Evolutionary conservation across 1,284 basidiomycete genomes (phyloP).

Genomic region (Sporisorium sorghi): DNA sequence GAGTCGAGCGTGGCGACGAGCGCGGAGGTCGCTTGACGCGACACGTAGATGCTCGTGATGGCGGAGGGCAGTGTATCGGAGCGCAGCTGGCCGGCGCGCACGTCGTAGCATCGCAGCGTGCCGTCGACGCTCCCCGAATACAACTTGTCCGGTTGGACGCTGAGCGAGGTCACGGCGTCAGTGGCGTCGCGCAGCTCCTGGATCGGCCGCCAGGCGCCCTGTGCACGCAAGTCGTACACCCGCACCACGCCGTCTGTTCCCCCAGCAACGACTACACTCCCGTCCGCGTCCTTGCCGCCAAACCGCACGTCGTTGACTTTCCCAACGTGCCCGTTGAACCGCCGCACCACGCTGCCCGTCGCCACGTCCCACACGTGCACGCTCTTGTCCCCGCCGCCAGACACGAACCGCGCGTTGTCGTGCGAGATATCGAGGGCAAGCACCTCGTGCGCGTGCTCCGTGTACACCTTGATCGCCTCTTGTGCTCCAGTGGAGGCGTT

Average conservation of each 20-base stretch:
- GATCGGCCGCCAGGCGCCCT: conserved; percentile 76
- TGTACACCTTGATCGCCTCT: conserved; percentile 79
- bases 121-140: conserved; percentile 88
- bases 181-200: conserved; percentile 89
- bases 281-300: conserved; percentile 43
- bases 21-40: conserved; percentile 80
- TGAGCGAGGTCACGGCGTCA: conserved; percentile 79
- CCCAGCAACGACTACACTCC: conserved; percentile 47
- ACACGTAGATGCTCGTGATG: conserved; percentile 79
- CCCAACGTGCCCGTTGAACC: conserved; percentile 87
- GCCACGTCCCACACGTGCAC: conserved; percentile 97
- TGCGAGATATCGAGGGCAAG: conserved; percentile 85
- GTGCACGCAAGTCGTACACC: conserved; percentile 72
- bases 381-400: conserved; percentile 89
- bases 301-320: conserved; percentile 92
- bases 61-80: conserved; percentile 83
- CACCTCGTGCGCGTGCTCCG: conserved; percentile 92
- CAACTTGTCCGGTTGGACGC: conserved; percentile 73
- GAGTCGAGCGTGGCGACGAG: conserved; percentile 86
- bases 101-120: conserved; percentile 88
- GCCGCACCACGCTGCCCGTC: conserved; percentile 81
- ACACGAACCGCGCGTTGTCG: conserved; percentile 93
- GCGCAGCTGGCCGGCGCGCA: conserved; percentile 87
- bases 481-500: conserved; percentile 75
- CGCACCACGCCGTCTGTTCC: conserved; percentile 61